Evolutionary conservation across 129 eudicot species (phyloP).

Genomic region (Flaveria ramosissima): DNA sequence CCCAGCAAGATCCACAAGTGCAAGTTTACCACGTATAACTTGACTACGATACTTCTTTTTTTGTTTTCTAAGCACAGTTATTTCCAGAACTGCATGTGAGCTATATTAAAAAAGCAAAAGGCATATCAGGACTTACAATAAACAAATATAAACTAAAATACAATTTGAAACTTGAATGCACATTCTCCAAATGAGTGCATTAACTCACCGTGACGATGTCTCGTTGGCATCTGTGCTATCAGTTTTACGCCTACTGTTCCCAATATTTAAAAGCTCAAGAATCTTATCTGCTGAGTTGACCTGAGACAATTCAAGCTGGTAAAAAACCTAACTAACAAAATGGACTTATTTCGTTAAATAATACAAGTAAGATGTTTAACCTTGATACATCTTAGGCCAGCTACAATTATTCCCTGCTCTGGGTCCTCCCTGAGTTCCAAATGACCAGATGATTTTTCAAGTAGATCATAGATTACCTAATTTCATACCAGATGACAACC

Average conservation of each 20-base stretch:
- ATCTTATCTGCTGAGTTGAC: conserved; percentile 87
- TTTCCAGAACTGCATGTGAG: conserved; percentile 95
- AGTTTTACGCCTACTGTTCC: conserved; percentile 95
- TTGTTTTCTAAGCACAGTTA: conserved; percentile 68
- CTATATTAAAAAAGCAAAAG: conserved; percentile 43
- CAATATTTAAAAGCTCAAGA: conserved; percentile 83
- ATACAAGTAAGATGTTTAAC: conserved; percentile 37
- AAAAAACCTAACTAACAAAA: background rate
- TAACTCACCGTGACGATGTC: conserved; percentile 92
- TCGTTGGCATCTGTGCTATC: conserved; percentile 88
- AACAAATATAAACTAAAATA: conserved; percentile 6
- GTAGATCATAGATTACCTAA: conserved; percentile 96
- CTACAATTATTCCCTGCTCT: conserved; percentile 76
- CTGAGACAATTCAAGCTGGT: conserved; percentile 34
- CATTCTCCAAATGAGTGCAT: conserved; percentile 7
- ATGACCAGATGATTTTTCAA: conserved; percentile 91
- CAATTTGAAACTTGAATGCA: conserved; percentile 18
- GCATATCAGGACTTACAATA: conserved; percentile 27
- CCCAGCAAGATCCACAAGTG: conserved; percentile 97
- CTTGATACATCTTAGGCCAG: conserved; percentile 89
- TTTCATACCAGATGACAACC: conserved; percentile 24
- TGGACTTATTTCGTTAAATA: conserved; percentile 1
- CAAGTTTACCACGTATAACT: conserved; percentile 88
- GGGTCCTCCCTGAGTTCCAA: conserved; percentile 99
- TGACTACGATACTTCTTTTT: conserved; percentile 63